phyloP scores from a whole-genome alignment of 805 yeast genomes.

The Ogataea wickerhamii region DNA sequence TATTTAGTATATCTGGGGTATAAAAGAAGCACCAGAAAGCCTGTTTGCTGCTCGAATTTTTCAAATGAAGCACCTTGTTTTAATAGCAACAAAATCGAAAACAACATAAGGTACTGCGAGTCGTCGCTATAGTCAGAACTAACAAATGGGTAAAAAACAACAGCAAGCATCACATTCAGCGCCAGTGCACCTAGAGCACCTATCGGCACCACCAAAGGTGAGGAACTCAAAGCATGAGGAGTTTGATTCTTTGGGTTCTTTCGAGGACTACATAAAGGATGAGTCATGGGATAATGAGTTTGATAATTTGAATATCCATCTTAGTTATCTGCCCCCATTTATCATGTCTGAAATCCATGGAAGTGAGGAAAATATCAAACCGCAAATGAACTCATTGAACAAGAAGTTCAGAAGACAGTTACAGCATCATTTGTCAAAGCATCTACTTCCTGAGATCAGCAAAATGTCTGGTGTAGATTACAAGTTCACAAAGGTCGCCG shows the following conservation, averaged over 20 bases:
- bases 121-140: too few species aligned
- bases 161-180: conserved; percentile 20
- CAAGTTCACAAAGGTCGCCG: conserved; percentile 39
- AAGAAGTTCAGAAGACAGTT: conserved; percentile 69
- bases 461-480: conserved; percentile 53
- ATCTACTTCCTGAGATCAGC: conserved; percentile 62
- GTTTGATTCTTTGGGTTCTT: conserved; percentile 63
- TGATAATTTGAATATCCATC: conserved; percentile 63
- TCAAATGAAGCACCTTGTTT: too few species aligned
- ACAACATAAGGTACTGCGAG: too few species aligned
- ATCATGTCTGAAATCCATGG: conserved; percentile 62
- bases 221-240: conserved; percentile 29
- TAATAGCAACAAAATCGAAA: too few species aligned
- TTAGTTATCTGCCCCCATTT: conserved; percentile 72
- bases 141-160: conserved; percentile 25
- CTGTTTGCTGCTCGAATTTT: too few species aligned
- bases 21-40: too few species aligned
- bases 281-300: conserved; percentile 77
- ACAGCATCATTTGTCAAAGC: conserved; percentile 72
- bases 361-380: conserved; percentile 67
- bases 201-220: conserved; percentile 26
- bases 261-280: conserved; percentile 62
- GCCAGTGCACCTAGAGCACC: conserved; percentile 31
- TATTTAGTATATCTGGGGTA: too few species aligned
- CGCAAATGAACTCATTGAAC: conserved; percentile 67